phyloP scores from a whole-genome alignment of 2,329 filamentous ascomycete genomes.

The Epicoccum sorghinum region DNA sequence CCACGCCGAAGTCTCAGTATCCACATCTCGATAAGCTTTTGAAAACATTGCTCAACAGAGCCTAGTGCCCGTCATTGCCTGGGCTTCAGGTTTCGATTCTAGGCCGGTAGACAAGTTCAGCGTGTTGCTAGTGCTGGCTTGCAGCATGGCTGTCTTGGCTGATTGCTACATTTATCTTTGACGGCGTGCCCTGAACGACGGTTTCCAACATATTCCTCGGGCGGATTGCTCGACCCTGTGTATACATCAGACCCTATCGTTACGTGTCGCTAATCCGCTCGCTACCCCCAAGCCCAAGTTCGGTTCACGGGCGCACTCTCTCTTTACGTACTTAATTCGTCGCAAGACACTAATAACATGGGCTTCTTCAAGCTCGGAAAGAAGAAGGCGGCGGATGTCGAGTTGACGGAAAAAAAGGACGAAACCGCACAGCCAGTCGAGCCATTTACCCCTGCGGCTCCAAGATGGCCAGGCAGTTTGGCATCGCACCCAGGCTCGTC shows the following conservation, averaged over 20 bases:
- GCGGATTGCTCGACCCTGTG: slow-evolving; percentile 3
- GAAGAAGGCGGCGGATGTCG: slow-evolving; percentile 16
- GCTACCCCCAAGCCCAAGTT: not conserved
- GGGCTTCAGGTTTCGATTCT: slow-evolving; percentile 11
- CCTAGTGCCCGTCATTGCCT: slow-evolving; percentile 10
- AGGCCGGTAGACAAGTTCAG: slow-evolving; percentile 9
- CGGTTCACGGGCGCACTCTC: not conserved
- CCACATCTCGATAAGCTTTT: slow-evolving; percentile 17
- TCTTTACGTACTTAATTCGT: not conserved
- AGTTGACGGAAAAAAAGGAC: slow-evolving; percentile 11
- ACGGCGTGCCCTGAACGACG: not conserved
- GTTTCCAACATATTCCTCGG: slow-evolving; percentile 6
- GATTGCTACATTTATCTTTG: slow-evolving; percentile 7
- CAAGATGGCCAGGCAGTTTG: slow-evolving; percentile 10
- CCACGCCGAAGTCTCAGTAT: slow-evolving; percentile 7
- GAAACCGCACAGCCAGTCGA: not conserved
- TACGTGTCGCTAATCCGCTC: not conserved
- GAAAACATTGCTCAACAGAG: not conserved
- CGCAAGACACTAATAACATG: slow-evolving; percentile 15
- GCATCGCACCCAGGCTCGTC: slow-evolving; percentile 10
- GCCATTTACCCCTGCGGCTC: slow-evolving; percentile 5
- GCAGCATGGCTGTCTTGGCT: slow-evolving; percentile 5
- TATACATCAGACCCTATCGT: slow-evolving; percentile 1
- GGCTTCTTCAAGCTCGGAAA: slow-evolving; percentile 19
- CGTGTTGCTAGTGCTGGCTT: slow-evolving; percentile 12